These are phyloP conservation scores for Stephanodiscus triporus DNA, from an alignment of 108 stramenopile species.

Conservation along the genomic window DNA sequence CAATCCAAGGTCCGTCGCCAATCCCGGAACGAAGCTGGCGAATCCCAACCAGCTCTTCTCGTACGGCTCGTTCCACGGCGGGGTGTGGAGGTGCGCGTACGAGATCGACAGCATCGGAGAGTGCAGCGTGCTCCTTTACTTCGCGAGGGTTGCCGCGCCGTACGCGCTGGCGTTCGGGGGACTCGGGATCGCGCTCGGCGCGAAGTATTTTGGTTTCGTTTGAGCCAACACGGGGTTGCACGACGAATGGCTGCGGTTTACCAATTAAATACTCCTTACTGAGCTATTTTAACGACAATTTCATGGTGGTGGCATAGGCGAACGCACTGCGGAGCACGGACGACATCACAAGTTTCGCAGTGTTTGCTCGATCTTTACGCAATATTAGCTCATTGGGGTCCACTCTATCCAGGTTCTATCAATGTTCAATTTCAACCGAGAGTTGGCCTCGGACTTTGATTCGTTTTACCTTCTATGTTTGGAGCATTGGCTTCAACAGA, in stretches of 20 bases:
- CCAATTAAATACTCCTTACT: neutral
- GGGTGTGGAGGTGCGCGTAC: constrained; percentile 95
- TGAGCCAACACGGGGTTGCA: neutral
- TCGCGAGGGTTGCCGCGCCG: constrained; percentile 70
- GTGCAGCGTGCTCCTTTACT: constrained; percentile 92
- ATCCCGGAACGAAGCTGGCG: constrained; percentile 73
- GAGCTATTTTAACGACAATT: neutral
- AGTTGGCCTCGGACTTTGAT: too few species aligned
- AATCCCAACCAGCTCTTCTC: constrained; percentile 96
- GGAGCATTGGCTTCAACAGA: too few species aligned
- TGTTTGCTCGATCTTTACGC: too few species aligned
- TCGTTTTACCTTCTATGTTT: too few species aligned
- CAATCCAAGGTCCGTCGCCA: constrained; percentile 73
- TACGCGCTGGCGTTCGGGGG: constrained; percentile 61
- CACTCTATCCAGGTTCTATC: too few species aligned
- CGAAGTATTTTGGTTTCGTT: constrained; percentile 48
- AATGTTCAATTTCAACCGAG: too few species aligned
- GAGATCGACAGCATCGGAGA: constrained; percentile 95
- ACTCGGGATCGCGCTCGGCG: constrained; percentile 58
- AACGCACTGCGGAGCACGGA: too few species aligned
- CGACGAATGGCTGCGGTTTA: neutral
- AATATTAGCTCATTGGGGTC: too few species aligned
- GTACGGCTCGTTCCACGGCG: constrained; percentile 95
- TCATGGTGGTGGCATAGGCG: neutral
- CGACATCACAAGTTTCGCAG: too few species aligned